phyloP scores from a whole-genome alignment of 441 rosid genomes.

The Eruca vesicaria region DNA sequence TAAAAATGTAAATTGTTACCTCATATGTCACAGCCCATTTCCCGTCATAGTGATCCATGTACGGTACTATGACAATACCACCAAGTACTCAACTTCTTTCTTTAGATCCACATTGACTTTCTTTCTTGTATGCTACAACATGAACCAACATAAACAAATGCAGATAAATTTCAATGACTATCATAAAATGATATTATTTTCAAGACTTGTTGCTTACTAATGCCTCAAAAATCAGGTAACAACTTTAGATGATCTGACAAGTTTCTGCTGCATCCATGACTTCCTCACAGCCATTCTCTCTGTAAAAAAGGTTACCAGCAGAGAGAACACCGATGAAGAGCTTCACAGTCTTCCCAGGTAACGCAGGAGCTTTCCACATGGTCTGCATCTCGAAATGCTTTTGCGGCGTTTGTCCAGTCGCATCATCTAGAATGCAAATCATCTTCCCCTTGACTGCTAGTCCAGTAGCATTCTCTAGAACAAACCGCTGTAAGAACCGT shows the following conservation, averaged over 20 bases:
- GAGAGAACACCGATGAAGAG: constrained; percentile 86
- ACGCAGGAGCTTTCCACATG: constrained; percentile 75
- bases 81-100: constrained; percentile 66
- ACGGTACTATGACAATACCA: constrained; percentile 64
- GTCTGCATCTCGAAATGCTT: constrained; percentile 72
- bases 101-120: constrained; percentile 60
- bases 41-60: constrained; percentile 78
- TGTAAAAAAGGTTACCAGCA: constrained; percentile 87
- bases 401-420: too few species aligned
- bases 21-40: constrained; percentile 73
- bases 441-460: too few species aligned
- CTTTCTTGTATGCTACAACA: constrained; percentile 52
- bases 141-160: background rate
- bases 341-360: constrained; percentile 58
- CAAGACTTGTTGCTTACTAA: too few species aligned
- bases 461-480: too few species aligned
- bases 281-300: constrained; percentile 97
- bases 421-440: too few species aligned
- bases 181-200: background rate
- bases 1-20: constrained; percentile 33
- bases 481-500: constrained; percentile 82
- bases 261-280: constrained; percentile 91
- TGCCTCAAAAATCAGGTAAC: constrained; percentile 85
- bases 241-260: constrained; percentile 77
- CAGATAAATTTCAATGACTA: background rate